phyloP scores from a whole-genome alignment of 805 yeast genomes.

The Saccharomycodes ludwigii region DNA sequence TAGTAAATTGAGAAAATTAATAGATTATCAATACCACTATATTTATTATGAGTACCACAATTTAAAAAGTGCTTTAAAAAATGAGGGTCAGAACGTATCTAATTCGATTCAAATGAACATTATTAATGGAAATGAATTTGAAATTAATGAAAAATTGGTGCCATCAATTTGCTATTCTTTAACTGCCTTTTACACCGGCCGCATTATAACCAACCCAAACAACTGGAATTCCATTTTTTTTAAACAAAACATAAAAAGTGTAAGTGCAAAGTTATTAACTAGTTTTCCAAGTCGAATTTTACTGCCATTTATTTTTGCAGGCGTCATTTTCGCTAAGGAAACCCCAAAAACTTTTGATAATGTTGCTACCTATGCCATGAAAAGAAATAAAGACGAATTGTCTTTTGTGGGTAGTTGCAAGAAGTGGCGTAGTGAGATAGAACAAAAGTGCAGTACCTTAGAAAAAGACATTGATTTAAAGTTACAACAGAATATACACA shows the following conservation, averaged over 20 bases:
- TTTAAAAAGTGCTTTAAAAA: not conserved
- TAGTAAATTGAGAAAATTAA: too few species aligned
- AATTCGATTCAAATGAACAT: too few species aligned
- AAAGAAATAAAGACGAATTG: conserved; percentile 11
- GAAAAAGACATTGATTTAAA: conserved; percentile 5
- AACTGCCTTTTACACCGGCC: conserved; percentile 18
- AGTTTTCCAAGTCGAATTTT: conserved; percentile 17
- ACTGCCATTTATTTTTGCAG: conserved; percentile 15
- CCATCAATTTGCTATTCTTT: conserved; percentile 17
- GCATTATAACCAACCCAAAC: conserved; percentile 14
- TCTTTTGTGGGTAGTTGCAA: conserved; percentile 8
- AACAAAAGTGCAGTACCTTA: conserved; percentile 4
- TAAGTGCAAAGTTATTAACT: conserved; percentile 11
- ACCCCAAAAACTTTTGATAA: conserved; percentile 18
- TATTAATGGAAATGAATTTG: conserved; percentile 9
- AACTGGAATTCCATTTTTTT: conserved; percentile 15
- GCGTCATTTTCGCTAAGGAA: conserved; percentile 12
- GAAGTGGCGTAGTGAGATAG: conserved; percentile 7
- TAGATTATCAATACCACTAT: too few species aligned
- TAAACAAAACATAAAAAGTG: conserved; percentile 7
- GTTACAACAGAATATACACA: conserved; percentile 9
- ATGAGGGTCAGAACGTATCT: not conserved
- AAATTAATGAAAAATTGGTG: conserved; percentile 13
- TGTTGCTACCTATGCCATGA: conserved; percentile 6
- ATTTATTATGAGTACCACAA: not conserved